Percentiles rank a stretch among this genome's conserved stretches.
These are phyloP conservation scores for Stentor coeruleus DNA, from an alignment of 73 alveolate species.

Conservation along the genomic window DNA sequence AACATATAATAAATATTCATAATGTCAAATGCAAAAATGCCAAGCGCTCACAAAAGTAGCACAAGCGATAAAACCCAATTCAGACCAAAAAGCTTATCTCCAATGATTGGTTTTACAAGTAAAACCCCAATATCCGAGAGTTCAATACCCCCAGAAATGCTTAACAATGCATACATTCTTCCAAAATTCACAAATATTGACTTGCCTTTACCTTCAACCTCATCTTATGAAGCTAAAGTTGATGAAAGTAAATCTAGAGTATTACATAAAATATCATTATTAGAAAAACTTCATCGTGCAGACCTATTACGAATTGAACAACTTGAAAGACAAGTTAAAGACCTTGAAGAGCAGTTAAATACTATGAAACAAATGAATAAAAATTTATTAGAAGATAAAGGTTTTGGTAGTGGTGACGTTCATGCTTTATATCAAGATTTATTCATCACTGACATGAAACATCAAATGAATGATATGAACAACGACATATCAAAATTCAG, in stretches of 20 bases:
- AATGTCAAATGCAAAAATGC: no score
- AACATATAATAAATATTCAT: no score
- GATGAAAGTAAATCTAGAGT: neutral
- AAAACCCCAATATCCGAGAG: neutral
- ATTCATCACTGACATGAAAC: conserved; percentile 13
- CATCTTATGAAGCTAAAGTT: neutral
- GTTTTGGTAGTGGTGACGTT: neutral
- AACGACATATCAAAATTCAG: neutral
- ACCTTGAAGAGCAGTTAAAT: neutral
- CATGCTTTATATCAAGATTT: conserved; percentile 15
- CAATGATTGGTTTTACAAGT: neutral
- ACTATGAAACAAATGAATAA: conserved; percentile 3
- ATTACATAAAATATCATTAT: neutral
- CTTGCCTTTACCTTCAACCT: neutral
- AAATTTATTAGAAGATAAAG: neutral
- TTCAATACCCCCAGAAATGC: no score
- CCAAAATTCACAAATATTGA: neutral
- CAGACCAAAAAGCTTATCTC: conserved; percentile 1
- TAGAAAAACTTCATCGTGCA: neutral
- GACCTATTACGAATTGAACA: conserved; percentile 3
- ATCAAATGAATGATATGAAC: conserved; percentile 10
- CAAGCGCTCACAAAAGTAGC: neutral
- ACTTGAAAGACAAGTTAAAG: neutral
- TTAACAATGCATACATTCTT: conserved; percentile 11
- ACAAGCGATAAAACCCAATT: neutral